Conservation (phyloP, 345 rosid species). For the Barbarea vulgaris region DNA sequence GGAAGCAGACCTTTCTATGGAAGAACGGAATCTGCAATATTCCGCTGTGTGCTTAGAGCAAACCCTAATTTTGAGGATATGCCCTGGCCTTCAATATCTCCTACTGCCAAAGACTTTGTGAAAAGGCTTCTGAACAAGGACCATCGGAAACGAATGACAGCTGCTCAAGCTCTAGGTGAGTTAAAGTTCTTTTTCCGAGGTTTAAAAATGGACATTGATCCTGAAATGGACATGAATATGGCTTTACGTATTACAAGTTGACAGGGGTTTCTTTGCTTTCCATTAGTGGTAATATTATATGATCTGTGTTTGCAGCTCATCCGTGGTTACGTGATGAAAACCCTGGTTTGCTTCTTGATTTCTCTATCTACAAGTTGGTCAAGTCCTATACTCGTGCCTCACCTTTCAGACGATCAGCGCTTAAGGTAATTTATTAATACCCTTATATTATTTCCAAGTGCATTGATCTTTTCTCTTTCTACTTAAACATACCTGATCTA, state of each 20-base stretch:
- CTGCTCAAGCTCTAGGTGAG: slow-evolving; percentile 93
- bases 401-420: slow-evolving; percentile 79
- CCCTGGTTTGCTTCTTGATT: slow-evolving; percentile 67
- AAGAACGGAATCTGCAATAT: slow-evolving; percentile 94
- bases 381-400: slow-evolving; percentile 73
- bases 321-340: slow-evolving; percentile 81
- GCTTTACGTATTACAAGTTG: not conserved
- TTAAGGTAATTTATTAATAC: slow-evolving; percentile 58
- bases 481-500: not conserved
- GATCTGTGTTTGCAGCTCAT: slow-evolving; percentile 63
- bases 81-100: slow-evolving; percentile 91
- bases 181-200: slow-evolving; percentile 40
- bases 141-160: slow-evolving; percentile 95
- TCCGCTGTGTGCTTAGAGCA: slow-evolving; percentile 90
- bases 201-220: not conserved
- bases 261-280: not conserved
- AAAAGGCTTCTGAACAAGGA: slow-evolving; percentile 95
- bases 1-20: slow-evolving; percentile 99
- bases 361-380: slow-evolving; percentile 75
- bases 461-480: not conserved
- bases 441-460: not conserved
- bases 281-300: not conserved
- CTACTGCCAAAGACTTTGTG: slow-evolving; percentile 88
- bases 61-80: slow-evolving; percentile 85
- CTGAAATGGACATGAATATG: slow-evolving; percentile 23